Conservation (phyloP, 139 green algal genomes). For the Nannochloris sp. region DNA sequence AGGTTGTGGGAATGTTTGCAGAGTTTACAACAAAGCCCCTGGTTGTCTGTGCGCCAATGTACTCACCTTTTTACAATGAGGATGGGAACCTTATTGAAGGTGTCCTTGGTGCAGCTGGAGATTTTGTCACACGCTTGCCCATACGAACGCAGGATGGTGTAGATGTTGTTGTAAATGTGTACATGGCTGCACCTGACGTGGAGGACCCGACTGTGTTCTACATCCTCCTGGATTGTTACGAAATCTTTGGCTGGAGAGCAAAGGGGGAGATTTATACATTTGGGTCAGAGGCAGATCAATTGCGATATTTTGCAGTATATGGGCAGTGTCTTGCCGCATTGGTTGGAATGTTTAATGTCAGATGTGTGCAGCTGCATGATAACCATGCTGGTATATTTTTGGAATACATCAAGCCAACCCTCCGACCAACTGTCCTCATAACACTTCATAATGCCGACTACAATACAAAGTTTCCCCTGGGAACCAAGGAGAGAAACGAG, state of each 20-base stretch:
- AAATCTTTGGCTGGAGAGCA: constrained; percentile 11
- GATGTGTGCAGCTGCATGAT: constrained; percentile 33
- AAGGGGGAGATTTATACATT: constrained; percentile 25
- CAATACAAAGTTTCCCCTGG: constrained; percentile 28
- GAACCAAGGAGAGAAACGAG: constrained; percentile 13
- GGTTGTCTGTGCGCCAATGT: constrained; percentile 33
- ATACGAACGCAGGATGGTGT: not conserved
- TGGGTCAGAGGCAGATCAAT: constrained; percentile 29
- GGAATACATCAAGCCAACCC: constrained; percentile 20
- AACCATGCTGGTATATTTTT: constrained; percentile 30
- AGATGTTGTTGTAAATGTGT: not conserved
- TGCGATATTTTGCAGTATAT: constrained; percentile 28
- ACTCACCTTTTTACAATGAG: constrained; percentile 21
- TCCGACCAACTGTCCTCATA: constrained; percentile 16
- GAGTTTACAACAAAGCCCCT: constrained; percentile 17
- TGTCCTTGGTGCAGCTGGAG: not conserved
- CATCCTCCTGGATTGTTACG: constrained; percentile 13
- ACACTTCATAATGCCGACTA: constrained; percentile 36
- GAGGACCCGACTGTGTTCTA: constrained; percentile 1
- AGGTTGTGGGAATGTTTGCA: constrained; percentile 34
- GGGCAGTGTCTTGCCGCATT: constrained; percentile 22
- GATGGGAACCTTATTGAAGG: constrained; percentile 12
- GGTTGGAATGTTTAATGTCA: constrained; percentile 16
- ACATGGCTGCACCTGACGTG: not conserved
- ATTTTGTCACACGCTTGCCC: not conserved